phyloP scores from a whole-genome alignment of 495 filamentous ascomycete species.

The Trichoderma gamsii region DNA sequence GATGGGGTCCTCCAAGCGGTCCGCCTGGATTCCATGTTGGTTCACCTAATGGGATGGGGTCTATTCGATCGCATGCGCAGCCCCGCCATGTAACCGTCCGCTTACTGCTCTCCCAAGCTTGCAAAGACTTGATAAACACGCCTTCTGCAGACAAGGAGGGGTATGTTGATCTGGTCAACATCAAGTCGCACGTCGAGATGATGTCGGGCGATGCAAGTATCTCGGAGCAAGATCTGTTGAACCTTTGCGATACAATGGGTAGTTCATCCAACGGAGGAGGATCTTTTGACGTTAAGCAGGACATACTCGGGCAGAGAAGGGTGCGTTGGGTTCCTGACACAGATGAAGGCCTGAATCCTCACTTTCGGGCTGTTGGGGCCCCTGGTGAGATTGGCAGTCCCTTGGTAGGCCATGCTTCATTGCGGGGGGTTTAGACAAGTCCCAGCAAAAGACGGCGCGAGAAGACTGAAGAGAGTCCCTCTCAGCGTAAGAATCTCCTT shows the following conservation, averaged over 20 bases:
- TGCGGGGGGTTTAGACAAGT: slow-evolving; percentile 8
- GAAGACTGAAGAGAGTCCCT: slow-evolving; percentile 6
- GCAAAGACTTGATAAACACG: slow-evolving; percentile 32
- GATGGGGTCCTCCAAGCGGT: slow-evolving; percentile 27
- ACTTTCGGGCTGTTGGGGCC: slow-evolving; percentile 37
- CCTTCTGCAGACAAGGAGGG: slow-evolving; percentile 26
- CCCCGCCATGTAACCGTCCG: slow-evolving; percentile 42
- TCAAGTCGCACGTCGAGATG: slow-evolving; percentile 59
- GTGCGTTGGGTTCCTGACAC: slow-evolving; percentile 58
- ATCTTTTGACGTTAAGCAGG: slow-evolving; percentile 59
- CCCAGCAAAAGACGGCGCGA: background rate
- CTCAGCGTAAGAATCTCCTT: background rate
- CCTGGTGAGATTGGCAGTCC: slow-evolving; percentile 53
- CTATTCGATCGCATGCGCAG: slow-evolving; percentile 19
- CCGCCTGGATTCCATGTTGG: slow-evolving; percentile 24
- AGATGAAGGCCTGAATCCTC: slow-evolving; percentile 23
- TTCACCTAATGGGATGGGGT: background rate
- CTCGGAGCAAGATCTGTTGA: slow-evolving; percentile 66
- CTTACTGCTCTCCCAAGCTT: slow-evolving; percentile 44
- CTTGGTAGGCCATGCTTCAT: slow-evolving; percentile 43
- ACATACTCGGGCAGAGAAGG: slow-evolving; percentile 33
- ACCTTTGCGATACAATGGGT: slow-evolving; percentile 87
- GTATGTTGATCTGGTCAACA: slow-evolving; percentile 26
- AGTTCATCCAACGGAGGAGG: slow-evolving; percentile 84
- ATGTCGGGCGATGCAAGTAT: slow-evolving; percentile 54